Evolutionary conservation across 2,329 filamentous ascomycete species (phyloP), one percentile per base, ranked within the genome.

Genomic region (Colletotrichum incanum): DNA sequence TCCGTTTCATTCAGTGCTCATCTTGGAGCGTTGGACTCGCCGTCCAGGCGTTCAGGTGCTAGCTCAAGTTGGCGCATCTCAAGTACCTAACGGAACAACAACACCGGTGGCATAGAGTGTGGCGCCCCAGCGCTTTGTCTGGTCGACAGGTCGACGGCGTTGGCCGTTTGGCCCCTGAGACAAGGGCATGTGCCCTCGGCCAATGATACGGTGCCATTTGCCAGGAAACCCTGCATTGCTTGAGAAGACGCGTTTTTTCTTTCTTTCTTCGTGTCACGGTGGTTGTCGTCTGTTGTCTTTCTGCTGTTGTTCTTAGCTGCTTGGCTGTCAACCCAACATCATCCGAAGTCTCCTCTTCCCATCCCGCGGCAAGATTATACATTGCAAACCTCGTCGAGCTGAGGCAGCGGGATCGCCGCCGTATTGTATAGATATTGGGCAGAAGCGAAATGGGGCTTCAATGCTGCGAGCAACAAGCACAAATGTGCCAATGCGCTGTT

Each of bases 271-370:
- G 54, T 69, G 70, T 59, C 65, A 68, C 37, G 31, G 52, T 20
- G 23, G 26, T 23, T n/a, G 5, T 45, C 31, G 60, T 49, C 55
- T 45, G 47, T 50, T 39, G 47, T 59, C 41, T 41, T 31, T 47
- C 23, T 28, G 1, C 20, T 31, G 23, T 43, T 45, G 52, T 16
- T n/a, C 2, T 31, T 37, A 12, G 23, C 20, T 59, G 39, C 26
- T 54, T 63, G 45, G 31, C 69, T 72, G 69, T 69, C 69, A 72
- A 54, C 67, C 47, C 28, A 55, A 47, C 52, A 54, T 69, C 45
- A 45, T 69, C 59, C 54, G 28, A 72, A 39, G 18, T 64, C 12
- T 65, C 26, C 11, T 34, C n/a, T 31, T 55, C 18, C 3, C 41
- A 31, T 28, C 45, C 11, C 28, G 28, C 23, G 28, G 26, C 23